These are phyloP conservation scores for Teratosphaeria nubilosa DNA, from an alignment of 2,329 filamentous ascomycete genomes.

Conservation along the genomic window DNA sequence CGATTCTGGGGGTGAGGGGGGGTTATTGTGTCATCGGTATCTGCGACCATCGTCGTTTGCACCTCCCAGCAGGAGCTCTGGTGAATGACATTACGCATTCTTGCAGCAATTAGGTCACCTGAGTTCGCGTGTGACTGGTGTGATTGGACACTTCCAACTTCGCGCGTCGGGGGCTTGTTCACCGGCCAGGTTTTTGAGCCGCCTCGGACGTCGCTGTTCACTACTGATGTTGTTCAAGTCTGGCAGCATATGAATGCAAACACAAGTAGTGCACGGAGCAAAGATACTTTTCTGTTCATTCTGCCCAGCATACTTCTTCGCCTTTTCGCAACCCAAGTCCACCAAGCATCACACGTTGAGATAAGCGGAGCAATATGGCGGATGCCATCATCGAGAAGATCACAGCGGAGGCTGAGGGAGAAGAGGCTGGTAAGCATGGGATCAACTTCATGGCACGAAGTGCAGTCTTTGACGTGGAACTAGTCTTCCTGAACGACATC, in stretches of 20 bases:
- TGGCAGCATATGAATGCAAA: background rate
- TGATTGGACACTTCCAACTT: background rate
- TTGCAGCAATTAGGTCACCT: background rate
- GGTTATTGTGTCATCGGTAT: too few relatives aligned
- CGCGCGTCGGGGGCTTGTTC: background rate
- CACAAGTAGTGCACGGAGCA: background rate
- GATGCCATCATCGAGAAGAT: conserved; percentile 30
- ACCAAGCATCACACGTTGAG: background rate
- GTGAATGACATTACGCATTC: background rate
- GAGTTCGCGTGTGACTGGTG: background rate
- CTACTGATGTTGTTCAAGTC: background rate
- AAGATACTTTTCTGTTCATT: background rate
- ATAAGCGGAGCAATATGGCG: conserved; percentile 1
- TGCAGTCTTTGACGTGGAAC: background rate
- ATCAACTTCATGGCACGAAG: background rate
- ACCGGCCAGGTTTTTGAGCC: background rate
- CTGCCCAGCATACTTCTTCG: background rate
- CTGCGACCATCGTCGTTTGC: too few relatives aligned
- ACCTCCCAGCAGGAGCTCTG: too few relatives aligned
- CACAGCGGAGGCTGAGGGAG: conserved; percentile 32
- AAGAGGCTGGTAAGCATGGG: conserved; percentile 27
- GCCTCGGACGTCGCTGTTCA: background rate
- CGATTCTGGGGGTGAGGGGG: too few relatives aligned
- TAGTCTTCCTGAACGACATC: conserved; percentile 40
- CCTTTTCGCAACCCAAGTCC: background rate